Evolutionary conservation across 192 early-diverging fungal species (phyloP), one percentile per base, ranked within the genome.

Genomic region (Mortierella hygrophila): DNA sequence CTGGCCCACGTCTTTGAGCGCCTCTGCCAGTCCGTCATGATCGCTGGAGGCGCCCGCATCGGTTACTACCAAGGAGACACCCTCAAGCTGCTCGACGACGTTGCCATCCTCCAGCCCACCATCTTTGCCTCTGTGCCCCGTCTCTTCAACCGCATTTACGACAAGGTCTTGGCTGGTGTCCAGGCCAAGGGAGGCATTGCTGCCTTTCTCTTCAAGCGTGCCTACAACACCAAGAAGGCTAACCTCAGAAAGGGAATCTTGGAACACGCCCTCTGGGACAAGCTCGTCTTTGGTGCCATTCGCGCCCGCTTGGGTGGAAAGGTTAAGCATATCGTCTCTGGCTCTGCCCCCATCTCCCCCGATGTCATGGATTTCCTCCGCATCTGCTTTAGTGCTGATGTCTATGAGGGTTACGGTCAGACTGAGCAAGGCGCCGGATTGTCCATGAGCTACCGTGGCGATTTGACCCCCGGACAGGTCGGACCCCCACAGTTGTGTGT

Each of bases 1-100:
- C 88, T 98, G 44, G 96, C 97, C n/a, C 97, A 98, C 88, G 92
- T 97, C 57, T 97, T 95, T 89, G 97, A 97, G 85, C 91, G 94
- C 32, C 88, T 89, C 26, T 77, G 87, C 63, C 90, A 96, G 74
- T 71, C 88, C 46, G 87, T 88, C 54, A 75, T 90, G 52, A 85
- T 96, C 44, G 87, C 88, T 13, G 69, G 52, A 29, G 95, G 95
- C 55, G 93, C 89, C 23, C 82, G 89, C 18, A 92, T 97, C 70
- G 98, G 98, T 46, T 87, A 79, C 54, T 87, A 75, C 68, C 80
- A 81, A 21, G 85, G 85, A 5, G 85, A 89, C 35, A 68, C 75
- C 21, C 54, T 78, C 9, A 74, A 76, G 52, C 69, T 87, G 29
- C 60, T 87, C 16, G 80, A 88, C 65, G 98, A 99, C 80, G 90